Percentiles rank a stretch among this genome's conserved stretches.
phyloP scores from a whole-genome alignment of 2,329 filamentous ascomycete genomes.

The Fusarium acutatum region DNA sequence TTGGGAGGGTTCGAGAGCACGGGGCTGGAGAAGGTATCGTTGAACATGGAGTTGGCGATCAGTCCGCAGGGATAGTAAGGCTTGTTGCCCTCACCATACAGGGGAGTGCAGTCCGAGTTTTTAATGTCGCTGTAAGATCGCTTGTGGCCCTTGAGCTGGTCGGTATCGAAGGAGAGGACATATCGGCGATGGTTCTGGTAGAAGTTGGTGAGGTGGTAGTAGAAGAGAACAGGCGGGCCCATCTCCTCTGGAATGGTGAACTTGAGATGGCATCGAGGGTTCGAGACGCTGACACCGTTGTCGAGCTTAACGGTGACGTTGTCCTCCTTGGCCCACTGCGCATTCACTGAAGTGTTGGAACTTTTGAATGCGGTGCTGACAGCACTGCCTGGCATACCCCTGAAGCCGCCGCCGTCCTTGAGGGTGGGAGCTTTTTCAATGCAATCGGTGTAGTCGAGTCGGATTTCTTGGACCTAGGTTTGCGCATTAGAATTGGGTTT shows the following conservation, averaged over 20 bases:
- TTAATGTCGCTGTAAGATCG: constrained; percentile 69
- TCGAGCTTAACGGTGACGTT: constrained; percentile 48
- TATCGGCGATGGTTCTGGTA: constrained; percentile 99
- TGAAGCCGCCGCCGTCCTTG: constrained; percentile 47
- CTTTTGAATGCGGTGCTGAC: constrained; percentile 78
- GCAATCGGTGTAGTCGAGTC: constrained; percentile 91
- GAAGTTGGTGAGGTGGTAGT: constrained; percentile 96
- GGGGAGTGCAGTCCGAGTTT: constrained; percentile 77
- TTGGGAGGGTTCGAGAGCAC: constrained; percentile 61
- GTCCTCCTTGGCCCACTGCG: constrained; percentile 54
- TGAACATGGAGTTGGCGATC: constrained; percentile 97
- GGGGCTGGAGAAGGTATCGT: constrained; percentile 83
- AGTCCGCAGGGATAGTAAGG: constrained; percentile 94
- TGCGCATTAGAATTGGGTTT: constrained; percentile 13
- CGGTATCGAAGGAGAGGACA: constrained; percentile 84
- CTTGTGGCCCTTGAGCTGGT: constrained; percentile 79
- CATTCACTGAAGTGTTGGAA: constrained; percentile 50
- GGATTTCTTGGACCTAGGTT: constrained; percentile 83
- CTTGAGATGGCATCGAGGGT: constrained; percentile 73
- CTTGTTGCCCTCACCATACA: constrained; percentile 67
- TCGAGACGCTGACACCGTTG: constrained; percentile 46
- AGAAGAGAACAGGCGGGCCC: constrained; percentile 84
- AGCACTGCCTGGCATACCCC: constrained; percentile 62
- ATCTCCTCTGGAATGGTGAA: constrained; percentile 85
- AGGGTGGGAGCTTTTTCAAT: constrained; percentile 59